Conservation (phyloP, 2,329 filamentous ascomycete genomes). For the Paecilomyces formosus region DNA sequence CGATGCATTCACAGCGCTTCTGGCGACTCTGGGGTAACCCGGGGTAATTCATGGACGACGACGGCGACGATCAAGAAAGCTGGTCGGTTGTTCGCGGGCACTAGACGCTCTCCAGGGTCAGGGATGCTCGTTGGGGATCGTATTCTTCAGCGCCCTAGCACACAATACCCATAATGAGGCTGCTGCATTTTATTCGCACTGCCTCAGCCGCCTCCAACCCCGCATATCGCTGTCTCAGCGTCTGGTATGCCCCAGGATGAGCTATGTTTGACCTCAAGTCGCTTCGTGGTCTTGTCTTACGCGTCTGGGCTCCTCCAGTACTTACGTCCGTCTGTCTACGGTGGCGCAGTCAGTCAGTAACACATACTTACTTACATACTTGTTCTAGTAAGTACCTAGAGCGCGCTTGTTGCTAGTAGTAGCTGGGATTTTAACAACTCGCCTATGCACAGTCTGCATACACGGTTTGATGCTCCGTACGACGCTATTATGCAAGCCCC, state of each 20-base stretch:
- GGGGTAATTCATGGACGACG: background rate
- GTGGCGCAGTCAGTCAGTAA: no score
- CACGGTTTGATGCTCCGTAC: background rate
- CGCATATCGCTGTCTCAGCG: background rate
- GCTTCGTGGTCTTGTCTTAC: no score
- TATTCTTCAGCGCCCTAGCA: background rate
- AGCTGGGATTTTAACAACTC: no score
- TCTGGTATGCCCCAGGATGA: background rate
- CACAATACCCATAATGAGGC: background rate
- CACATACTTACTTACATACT: no score
- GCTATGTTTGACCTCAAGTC: background rate
- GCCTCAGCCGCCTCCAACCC: background rate
- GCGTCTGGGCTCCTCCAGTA: no score
- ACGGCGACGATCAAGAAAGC: background rate
- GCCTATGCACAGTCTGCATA: background rate
- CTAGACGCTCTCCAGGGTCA: background rate
- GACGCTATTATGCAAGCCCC: slow-evolving; percentile 3
- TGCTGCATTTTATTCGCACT: background rate
- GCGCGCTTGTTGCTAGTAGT: no score
- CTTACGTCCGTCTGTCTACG: no score
- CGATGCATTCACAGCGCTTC: background rate
- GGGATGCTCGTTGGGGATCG: background rate
- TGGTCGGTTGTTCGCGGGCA: background rate
- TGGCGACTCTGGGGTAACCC: background rate
- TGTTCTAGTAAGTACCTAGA: no score